Evolutionary conservation across 768 basidiomycete genomes (phyloP).

Genomic region (Lanmaoa rubissima): DNA sequence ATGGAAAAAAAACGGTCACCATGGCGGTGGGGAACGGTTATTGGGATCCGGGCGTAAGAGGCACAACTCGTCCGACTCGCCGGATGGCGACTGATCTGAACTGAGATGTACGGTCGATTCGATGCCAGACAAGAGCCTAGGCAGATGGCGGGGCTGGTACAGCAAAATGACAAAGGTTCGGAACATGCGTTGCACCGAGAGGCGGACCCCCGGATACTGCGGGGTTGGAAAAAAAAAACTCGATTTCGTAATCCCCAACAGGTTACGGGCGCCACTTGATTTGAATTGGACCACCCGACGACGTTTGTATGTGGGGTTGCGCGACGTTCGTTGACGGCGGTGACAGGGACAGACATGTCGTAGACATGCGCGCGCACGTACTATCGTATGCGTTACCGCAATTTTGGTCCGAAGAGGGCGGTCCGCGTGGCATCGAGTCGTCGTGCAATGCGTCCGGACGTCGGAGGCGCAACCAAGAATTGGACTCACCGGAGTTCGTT

Average conservation of each 20-base stretch:
- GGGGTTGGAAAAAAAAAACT: not conserved
- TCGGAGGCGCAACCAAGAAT: not conserved
- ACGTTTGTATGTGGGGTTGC: not conserved
- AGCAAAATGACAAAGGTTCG: not conserved
- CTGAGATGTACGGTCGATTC: not conserved
- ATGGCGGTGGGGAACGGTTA: no score
- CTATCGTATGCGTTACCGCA: not conserved
- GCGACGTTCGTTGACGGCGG: not conserved
- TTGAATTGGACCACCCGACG: not conserved
- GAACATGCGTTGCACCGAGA: not conserved
- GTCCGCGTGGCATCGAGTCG: not conserved
- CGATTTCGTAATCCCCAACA: not conserved
- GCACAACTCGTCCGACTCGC: not conserved
- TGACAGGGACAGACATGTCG: not conserved
- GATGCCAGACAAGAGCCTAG: not conserved
- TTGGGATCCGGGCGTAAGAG: not conserved
- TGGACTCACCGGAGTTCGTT: not conserved
- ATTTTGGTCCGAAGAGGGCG: not conserved
- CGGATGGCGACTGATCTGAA: not conserved
- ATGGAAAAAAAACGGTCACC: not conserved
- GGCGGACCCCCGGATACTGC: constrained; percentile 11
- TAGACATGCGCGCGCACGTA: no score
- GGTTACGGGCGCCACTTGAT: not conserved
- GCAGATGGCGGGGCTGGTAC: not conserved
- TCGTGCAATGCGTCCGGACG: not conserved